Evolutionary conservation across 305 asterid genomes (phyloP).

Genomic region (Andrographis paniculata): DNA sequence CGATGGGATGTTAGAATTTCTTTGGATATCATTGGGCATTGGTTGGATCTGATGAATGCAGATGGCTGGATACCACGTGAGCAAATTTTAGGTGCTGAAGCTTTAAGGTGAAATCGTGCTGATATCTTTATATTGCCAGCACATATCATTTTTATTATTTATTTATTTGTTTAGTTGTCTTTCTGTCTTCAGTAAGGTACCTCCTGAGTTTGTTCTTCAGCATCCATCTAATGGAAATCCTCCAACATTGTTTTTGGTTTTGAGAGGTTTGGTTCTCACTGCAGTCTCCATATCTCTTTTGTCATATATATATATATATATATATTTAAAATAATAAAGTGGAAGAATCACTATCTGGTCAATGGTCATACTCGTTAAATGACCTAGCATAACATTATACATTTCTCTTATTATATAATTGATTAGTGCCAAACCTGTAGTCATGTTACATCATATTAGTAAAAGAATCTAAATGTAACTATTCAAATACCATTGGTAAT

Average conservation of each 20-base stretch:
- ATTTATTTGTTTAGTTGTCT: slow-evolving; percentile 15
- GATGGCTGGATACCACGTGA: slow-evolving; percentile 99
- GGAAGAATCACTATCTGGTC: too few species aligned
- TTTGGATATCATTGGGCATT: slow-evolving; percentile 89
- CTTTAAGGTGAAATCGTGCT: slow-evolving; percentile 50
- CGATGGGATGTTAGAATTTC: slow-evolving; percentile 90
- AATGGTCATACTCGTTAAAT: too few species aligned
- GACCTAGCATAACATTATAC: too few species aligned
- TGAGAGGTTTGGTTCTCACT: slow-evolving; percentile 56
- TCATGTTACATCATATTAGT: too few species aligned
- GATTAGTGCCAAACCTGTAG: too few species aligned
- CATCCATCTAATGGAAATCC: slow-evolving; percentile 94
- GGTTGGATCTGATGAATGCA: slow-evolving; percentile 92
- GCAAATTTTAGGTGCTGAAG: slow-evolving; percentile 96
- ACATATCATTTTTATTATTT: not conserved
- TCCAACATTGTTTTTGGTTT: slow-evolving; percentile 73
- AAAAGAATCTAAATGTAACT: too few species aligned
- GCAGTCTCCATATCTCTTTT: too few species aligned
- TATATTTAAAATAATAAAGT: too few species aligned
- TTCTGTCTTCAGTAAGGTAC: slow-evolving; percentile 76
- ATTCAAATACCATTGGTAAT: too few species aligned
- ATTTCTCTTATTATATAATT: too few species aligned
- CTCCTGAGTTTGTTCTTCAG: slow-evolving; percentile 89
- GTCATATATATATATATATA: too few species aligned
- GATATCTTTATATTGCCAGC: slow-evolving; percentile 13